Evolutionary conservation across 129 eudicot genomes (phyloP), one percentile per base, ranked within the genome.

Genomic region (Artemisia tridentata): DNA sequence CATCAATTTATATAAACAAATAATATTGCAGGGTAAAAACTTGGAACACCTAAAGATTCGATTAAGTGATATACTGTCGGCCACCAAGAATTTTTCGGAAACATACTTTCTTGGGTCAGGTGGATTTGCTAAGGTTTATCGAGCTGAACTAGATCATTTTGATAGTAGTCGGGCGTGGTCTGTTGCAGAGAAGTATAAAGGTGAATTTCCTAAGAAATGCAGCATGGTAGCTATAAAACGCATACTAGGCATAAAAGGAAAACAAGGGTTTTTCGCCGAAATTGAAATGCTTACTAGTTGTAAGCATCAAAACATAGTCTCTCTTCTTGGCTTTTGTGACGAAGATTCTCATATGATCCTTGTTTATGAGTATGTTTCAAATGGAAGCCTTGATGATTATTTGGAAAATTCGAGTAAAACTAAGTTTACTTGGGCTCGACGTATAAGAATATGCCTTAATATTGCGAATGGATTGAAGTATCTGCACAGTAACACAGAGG

Each of bases 311-410:
- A 66, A 66, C 20, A 15, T 66, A 13, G 54, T 62, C 4, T 21
- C 12, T 46, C 67, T 57, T 23, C 9, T 71, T 2, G 75, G 75
- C n/a, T 43, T 29, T 13, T 71, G 75, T 11, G 2, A 20, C 2
- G 75, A 71, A 38, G 13, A 15, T 0, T 7, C 17, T 58, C 19
- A 71, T 14, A 58, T 52, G 48, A 59, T 71, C 46, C 17, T 71
- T 19, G 21, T 58, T 46, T 57, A 43, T 21, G 67, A 71, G 55
- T 45, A 71, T 62, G 65, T 38, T 9, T 15, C 57, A 2, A 58
- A 46, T 3, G 75, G 75, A 71, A 56, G 75, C 15, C 56, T 71
- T 12, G 55, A 61, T 21, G 48, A 11, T 8, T 21, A 45, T 46
- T 57, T 71, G 43, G n/a, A 59, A 4, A 6, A 66, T 7, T 5